Base-by-base conservation (phyloP, 2,329 filamentous ascomycete genomes). In the Bipolaris sorokiniana region DNA sequence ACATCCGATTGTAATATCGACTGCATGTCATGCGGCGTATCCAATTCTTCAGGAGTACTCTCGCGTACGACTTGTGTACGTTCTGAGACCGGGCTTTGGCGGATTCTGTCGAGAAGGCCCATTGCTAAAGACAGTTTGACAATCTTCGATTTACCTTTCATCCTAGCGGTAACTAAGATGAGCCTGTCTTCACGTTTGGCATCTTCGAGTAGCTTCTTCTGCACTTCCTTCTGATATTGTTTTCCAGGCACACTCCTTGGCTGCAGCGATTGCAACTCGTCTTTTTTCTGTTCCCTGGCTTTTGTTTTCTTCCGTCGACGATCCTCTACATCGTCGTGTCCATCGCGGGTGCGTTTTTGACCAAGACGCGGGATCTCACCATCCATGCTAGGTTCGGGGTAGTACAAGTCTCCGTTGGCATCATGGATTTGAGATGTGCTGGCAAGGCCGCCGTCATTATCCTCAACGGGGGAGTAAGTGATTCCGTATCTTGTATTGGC, bases 161-260 rank as follows among this genome's bases (percentile, higher is more conserved):
- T 77, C 15, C 75, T 73, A 13, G 80, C 80, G 47, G 76, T 75
- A n/a, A 81, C 74, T 53, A 79, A 72, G 48, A 81, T 79, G 53
- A 76, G 81, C 0, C 80, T 73, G 28, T 80, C 80, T 23, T 80
- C 76, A 11, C 75, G 76, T 58, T 72, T 75, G 1, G 76, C 76
- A n/a, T 78, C 73, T 3, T 79, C 75, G 9, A 78, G 61, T 13
- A 75, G 74, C 68, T 71, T 78, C 69, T 63, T 80, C 71, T 82
- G 76, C 44, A 81, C 76, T 61, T 81, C 77, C 50, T 78, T 79
- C 57, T 80, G 77, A 54, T 80, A 83, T 53, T 83, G 78, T 45
- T 78, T 74, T 9, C 79, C 79, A 9, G 79, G 77, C 23, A 77
- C 75, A 41, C 73, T 81, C 65, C 79, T 80, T 6, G 62, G 74